Evolutionary conservation across 192 early-diverging fungal species (phyloP).

Genomic region (Pecoramyces ruminantium): DNA sequence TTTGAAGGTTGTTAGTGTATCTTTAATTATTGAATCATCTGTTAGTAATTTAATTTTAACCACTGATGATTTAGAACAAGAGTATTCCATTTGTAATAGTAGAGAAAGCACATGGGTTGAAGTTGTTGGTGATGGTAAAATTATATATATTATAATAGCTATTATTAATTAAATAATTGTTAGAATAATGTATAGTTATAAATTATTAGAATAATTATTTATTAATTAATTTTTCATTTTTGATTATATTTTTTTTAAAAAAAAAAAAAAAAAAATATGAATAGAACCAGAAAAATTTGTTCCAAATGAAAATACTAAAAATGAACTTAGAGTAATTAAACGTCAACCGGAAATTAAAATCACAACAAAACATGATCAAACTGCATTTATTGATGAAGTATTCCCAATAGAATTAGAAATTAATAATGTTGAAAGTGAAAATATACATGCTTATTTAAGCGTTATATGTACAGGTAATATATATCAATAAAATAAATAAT

Average conservation of each 20-base stretch:
- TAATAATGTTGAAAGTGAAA: neutral
- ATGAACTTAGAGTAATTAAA: neutral
- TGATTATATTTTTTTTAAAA: too few species aligned
- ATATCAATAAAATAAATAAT: too few species aligned
- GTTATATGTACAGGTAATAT: neutral
- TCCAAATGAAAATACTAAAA: neutral
- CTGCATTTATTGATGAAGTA: neutral
- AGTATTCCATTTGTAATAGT: neutral
- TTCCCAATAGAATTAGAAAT: neutral
- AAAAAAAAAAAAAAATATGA: neutral
- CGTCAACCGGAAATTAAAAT: neutral
- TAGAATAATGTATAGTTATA: too few species aligned
- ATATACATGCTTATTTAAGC: neutral
- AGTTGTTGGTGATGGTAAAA: neutral
- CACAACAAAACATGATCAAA: neutral
- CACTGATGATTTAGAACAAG: neutral
- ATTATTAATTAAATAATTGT: too few species aligned
- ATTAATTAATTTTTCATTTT: too few species aligned
- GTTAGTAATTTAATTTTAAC: neutral
- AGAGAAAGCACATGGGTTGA: neutral
- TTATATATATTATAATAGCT: too few species aligned
- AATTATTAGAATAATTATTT: too few species aligned
- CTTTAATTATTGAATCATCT: neutral
- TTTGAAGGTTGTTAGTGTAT: neutral
- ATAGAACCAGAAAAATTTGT: neutral